phyloP scores from a whole-genome alignment of 805 yeast genomes.

The Schwanniomyces pseudopolymorphus region DNA sequence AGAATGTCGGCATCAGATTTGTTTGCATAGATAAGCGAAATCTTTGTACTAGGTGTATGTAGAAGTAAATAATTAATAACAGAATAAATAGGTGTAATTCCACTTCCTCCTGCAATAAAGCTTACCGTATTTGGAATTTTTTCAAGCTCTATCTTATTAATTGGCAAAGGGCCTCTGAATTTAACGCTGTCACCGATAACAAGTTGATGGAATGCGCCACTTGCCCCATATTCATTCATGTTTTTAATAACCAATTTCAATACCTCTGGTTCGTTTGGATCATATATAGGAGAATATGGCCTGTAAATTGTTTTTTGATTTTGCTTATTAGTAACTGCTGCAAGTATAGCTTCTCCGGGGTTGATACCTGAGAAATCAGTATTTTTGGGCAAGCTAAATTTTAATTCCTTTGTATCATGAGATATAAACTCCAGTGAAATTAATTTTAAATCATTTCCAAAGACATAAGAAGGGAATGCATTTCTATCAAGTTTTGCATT shows the following conservation, averaged over 20 bases:
- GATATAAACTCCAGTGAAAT: not conserved
- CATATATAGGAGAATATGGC: not conserved
- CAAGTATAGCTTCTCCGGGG: not conserved
- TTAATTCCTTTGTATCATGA: not conserved
- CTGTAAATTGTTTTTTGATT: not conserved
- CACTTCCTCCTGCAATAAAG: too few species aligned
- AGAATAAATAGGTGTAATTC: not conserved
- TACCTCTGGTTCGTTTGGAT: not conserved
- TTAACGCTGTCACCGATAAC: not conserved
- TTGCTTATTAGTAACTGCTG: not conserved
- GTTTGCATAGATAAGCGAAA: not conserved
- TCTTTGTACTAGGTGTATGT: not conserved
- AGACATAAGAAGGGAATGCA: not conserved
- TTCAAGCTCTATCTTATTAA: not conserved
- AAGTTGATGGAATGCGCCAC: not conserved
- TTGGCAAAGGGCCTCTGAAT: constrained; percentile 1
- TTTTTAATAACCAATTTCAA: not conserved
- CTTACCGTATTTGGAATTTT: not conserved
- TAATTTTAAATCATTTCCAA: not conserved
- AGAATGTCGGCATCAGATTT: not conserved
- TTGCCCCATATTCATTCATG: not conserved
- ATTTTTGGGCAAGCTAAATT: not conserved
- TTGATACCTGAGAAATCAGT: not conserved
- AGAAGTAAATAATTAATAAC: not conserved
- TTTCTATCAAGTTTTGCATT: not conserved